A percentile compares a stretch with the other conserved stretches of the same genome.
These are phyloP conservation scores for Tylopilus vinaceipallidus DNA, from an alignment of 768 basidiomycete genomes.

Conservation along the genomic window DNA sequence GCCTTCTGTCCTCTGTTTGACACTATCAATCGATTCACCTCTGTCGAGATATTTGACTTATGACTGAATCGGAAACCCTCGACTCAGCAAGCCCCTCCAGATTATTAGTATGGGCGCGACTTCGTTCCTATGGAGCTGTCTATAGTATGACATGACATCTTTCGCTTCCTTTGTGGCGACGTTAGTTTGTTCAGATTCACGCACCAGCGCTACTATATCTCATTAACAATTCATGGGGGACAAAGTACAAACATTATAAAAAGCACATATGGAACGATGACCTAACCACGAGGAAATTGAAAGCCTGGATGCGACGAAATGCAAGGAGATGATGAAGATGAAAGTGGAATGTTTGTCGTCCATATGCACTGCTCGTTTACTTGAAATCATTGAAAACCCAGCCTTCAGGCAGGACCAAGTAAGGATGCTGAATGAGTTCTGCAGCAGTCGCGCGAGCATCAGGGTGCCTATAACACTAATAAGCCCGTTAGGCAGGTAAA, in stretches of 20 bases:
- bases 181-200: constrained; percentile 22
- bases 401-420: constrained; percentile 65
- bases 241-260: constrained; percentile 34
- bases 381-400: constrained; percentile 70
- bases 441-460: constrained; percentile 77
- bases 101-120: no score
- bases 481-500: background rate
- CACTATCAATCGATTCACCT: background rate
- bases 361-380: constrained; percentile 15
- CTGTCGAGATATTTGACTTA: background rate
- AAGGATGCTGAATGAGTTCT: constrained; percentile 78
- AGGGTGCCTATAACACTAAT: constrained; percentile 56
- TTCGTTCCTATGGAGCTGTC: no score
- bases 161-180: background rate
- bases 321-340: constrained; percentile 29
- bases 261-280: constrained; percentile 32
- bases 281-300: constrained; percentile 12
- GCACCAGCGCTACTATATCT: constrained; percentile 31
- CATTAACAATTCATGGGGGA: constrained; percentile 27
- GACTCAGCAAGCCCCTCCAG: no score
- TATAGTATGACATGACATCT: no score
- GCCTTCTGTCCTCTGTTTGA: background rate
- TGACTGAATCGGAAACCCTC: background rate
- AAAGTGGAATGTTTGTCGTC: constrained; percentile 16
- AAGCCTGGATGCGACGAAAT: constrained; percentile 24